These are phyloP conservation scores for Psilocybe cubensis DNA, from an alignment of 768 basidiomycete genomes.

Conservation along the genomic window DNA sequence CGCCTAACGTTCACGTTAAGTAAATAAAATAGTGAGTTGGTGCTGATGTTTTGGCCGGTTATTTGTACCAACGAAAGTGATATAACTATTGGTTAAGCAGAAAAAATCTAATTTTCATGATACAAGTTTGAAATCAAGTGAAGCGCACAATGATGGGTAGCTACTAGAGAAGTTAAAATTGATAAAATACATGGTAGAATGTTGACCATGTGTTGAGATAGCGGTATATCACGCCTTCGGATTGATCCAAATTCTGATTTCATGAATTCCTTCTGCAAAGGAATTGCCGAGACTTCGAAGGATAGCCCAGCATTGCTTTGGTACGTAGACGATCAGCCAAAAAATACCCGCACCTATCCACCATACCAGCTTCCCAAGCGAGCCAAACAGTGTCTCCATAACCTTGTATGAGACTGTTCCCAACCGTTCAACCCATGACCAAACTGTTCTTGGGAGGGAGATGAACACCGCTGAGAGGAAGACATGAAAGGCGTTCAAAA, in stretches of 20 bases:
- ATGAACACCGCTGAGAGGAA: constrained; percentile 8
- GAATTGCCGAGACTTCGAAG: constrained; percentile 4
- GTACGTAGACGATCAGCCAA: constrained; percentile 1
- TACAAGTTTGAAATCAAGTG: no score
- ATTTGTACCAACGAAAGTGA: no score
- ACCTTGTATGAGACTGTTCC: neutral
- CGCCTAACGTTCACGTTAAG: no score
- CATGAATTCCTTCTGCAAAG: neutral
- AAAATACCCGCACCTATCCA: neutral
- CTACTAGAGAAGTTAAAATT: no score
- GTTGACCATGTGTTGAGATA: no score
- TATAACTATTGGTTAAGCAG: no score
- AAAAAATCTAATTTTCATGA: no score
- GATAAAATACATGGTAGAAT: no score
- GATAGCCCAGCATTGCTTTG: constrained; percentile 4
- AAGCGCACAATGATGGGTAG: no score
- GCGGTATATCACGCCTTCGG: constrained; percentile 14
- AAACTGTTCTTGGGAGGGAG: constrained; percentile 2
- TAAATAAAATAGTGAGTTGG: no score
- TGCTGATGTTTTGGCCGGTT: no score
- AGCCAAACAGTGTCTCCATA: neutral
- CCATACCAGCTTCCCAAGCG: constrained; percentile 4
- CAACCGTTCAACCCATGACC: neutral
- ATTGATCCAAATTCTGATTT: constrained; percentile 13
- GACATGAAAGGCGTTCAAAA: constrained; percentile 1